These are phyloP conservation scores for Colletotrichum destructivum DNA, from an alignment of 2,329 filamentous ascomycete species.

Conservation along the genomic window DNA sequence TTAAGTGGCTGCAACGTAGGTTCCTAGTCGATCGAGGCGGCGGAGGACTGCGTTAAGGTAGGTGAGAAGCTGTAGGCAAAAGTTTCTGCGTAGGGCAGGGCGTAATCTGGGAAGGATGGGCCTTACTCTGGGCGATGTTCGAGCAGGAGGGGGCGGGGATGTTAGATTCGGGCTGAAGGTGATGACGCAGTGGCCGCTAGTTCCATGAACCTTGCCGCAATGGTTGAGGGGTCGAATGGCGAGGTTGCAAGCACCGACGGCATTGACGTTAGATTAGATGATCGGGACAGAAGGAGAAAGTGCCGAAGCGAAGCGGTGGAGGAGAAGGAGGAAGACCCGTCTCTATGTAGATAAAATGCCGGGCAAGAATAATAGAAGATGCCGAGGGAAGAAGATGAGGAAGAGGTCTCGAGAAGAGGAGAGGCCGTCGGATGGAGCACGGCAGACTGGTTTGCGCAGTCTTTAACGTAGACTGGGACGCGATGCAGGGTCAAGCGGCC, in stretches of 20 bases:
- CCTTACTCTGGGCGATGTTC: not conserved
- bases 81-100: slow-evolving; percentile 12
- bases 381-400: not conserved
- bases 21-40: not conserved
- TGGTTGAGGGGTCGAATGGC: slow-evolving; percentile 28
- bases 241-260: slow-evolving; percentile 25
- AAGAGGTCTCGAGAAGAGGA: not conserved
- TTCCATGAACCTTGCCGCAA: slow-evolving; percentile 30
- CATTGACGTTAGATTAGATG: slow-evolving; percentile 35
- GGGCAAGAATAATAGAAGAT: slow-evolving; percentile 7
- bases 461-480: not conserved
- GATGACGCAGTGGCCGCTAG: slow-evolving; percentile 35
- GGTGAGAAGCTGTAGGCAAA: slow-evolving; percentile 13
- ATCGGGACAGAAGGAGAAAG: slow-evolving; percentile 29
- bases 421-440: not conserved
- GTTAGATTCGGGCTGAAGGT: slow-evolving; percentile 21
- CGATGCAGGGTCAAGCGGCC: slow-evolving; percentile 24
- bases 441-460: slow-evolving; percentile 15
- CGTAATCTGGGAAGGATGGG: not conserved
- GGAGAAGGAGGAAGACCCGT: not conserved
- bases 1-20: not conserved
- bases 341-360: slow-evolving; percentile 10
- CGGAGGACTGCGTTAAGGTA: not conserved
- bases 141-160: not conserved
- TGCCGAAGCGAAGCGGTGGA: not conserved